These are phyloP conservation scores for Podospora appendiculata DNA, from an alignment of 495 filamentous ascomycete genomes.

Conservation along the genomic window DNA sequence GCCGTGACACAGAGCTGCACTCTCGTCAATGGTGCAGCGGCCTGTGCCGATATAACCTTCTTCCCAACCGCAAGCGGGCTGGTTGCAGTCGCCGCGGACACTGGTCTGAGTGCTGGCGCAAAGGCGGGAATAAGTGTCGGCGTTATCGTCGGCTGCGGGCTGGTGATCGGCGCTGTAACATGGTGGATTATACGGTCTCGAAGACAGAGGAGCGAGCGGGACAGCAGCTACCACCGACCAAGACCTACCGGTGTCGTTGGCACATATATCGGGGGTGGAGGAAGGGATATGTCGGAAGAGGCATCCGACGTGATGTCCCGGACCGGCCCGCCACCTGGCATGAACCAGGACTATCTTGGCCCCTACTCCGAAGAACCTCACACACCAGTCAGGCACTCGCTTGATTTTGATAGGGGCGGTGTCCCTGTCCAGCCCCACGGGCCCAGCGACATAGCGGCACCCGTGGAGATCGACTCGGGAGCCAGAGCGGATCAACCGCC, in stretches of 20 bases:
- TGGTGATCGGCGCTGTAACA: conserved; percentile 26
- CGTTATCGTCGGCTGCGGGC: conserved; percentile 13
- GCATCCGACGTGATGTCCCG: conserved; percentile 17
- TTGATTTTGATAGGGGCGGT: conserved; percentile 6
- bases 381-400: conserved; percentile 8
- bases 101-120: conserved; percentile 21
- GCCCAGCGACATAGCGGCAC: conserved; percentile 23
- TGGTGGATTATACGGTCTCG: conserved; percentile 30
- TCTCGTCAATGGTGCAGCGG: conserved; percentile 45
- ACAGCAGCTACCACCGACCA: not conserved
- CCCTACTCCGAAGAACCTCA: conserved; percentile 21
- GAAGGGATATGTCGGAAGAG: conserved; percentile 20
- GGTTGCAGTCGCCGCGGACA: conserved; percentile 13
- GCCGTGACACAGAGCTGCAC: conserved; percentile 61
- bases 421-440: conserved; percentile 21
- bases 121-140: conserved; percentile 41
- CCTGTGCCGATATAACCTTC: conserved; percentile 40
- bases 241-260: conserved; percentile 2
- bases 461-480: conserved; percentile 27
- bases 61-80: conserved; percentile 21
- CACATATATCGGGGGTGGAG: not conserved
- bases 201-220: conserved; percentile 10
- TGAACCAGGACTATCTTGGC: conserved; percentile 25
- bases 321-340: conserved; percentile 12
- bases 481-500: not conserved